Conservation (phyloP, 305 asterid species). For the Caryopteris hybrid region DNA sequence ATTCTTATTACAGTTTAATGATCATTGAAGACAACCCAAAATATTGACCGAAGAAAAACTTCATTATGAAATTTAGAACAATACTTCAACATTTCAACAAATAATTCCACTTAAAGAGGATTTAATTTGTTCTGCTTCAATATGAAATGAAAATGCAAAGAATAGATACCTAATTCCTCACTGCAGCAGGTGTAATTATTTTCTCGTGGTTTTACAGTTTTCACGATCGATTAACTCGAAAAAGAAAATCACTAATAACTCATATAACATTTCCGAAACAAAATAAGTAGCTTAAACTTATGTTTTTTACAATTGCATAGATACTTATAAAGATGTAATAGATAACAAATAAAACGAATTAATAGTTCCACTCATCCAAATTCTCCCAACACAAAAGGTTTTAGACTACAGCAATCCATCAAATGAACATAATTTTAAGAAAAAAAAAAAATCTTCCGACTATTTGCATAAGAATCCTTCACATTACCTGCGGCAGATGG, state of each 20-base stretch:
- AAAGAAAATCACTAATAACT: neutral
- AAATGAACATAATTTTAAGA: neutral
- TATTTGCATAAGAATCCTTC: neutral
- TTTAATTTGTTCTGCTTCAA: neutral
- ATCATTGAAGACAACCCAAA: slow-evolving; percentile 9
- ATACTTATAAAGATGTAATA: neutral
- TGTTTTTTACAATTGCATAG: neutral
- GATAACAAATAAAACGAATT: neutral
- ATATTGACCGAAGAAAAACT: neutral
- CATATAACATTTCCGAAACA: slow-evolving; percentile 6
- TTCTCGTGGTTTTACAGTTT: neutral
- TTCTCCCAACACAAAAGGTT: neutral
- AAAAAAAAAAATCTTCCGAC: neutral
- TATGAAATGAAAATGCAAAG: neutral
- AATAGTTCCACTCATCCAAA: neutral
- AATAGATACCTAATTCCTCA: neutral
- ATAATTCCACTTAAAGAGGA: neutral
- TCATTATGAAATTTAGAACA: neutral
- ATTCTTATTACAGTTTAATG: neutral
- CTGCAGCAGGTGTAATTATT: neutral
- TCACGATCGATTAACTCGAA: neutral
- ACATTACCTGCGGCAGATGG: slow-evolving; percentile 25
- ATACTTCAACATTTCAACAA: neutral
- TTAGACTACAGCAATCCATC: slow-evolving; percentile 11
- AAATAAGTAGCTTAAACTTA: neutral